phyloP scores from a whole-genome alignment of 2,329 filamentous ascomycete species.

The Albophoma yamanashiensis region DNA sequence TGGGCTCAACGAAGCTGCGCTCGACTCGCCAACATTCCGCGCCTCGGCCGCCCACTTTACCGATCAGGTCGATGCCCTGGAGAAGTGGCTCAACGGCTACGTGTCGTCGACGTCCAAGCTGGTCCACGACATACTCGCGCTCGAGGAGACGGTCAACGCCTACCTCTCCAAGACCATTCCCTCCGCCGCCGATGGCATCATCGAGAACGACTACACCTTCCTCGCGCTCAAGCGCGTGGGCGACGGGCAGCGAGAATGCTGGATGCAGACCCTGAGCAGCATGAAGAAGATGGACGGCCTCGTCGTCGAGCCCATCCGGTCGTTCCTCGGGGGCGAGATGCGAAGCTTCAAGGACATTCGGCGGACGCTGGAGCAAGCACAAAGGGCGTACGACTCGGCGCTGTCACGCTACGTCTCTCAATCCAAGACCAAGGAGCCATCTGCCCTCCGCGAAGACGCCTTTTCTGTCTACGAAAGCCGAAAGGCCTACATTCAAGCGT shows the following conservation, averaged over 20 bases:
- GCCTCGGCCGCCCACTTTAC: conserved; percentile 76
- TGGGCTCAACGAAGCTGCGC: conserved; percentile 82
- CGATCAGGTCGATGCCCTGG: conserved; percentile 84
- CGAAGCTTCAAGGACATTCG: conserved; percentile 78
- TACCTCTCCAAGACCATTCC: conserved; percentile 71
- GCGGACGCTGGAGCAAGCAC: conserved; percentile 63
- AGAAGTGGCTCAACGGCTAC: conserved; percentile 75
- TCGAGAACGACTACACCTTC: conserved; percentile 93
- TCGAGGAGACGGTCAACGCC: conserved; percentile 70
- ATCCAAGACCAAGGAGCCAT: conserved; percentile 88
- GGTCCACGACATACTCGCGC: conserved; percentile 51
- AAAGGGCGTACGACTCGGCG: conserved; percentile 74
- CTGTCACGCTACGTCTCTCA: conserved; percentile 75
- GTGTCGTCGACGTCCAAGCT: conserved; percentile 42
- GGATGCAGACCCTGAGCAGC: conserved; percentile 62
- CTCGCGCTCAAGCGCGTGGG: conserved; percentile 76
- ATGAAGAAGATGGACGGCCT: conserved; percentile 68
- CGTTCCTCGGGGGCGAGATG: conserved; percentile 70
- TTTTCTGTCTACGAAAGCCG: conserved; percentile 91
- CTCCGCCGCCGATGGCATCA: conserved; percentile 66
- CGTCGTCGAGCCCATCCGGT: conserved; percentile 71
- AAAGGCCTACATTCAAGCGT: conserved; percentile 81
- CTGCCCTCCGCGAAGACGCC: conserved; percentile 82
- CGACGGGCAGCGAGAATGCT: conserved; percentile 81
- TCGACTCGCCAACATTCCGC: conserved; percentile 94